phyloP scores from a whole-genome alignment of 2,329 filamentous ascomycete species.

The Exophiala phaeomuriformis region DNA sequence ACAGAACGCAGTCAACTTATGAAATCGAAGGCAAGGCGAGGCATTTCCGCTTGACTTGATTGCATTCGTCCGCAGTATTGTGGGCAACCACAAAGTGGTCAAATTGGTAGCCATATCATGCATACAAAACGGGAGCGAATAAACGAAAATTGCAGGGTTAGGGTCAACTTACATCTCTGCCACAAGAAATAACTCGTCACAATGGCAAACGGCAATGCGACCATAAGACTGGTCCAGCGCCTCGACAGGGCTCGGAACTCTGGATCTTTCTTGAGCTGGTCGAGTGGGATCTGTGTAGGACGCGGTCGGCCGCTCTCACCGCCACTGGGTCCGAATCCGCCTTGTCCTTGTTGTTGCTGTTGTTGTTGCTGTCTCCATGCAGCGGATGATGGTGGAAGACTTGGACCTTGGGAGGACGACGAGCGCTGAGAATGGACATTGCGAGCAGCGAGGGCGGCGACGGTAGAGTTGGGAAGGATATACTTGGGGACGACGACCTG shows the following conservation, averaged over 20 bases:
- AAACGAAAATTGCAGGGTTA: background rate
- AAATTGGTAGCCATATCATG: no score
- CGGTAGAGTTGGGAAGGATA: background rate
- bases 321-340: background rate
- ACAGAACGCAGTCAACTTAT: background rate
- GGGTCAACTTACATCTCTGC: conserved; percentile 17
- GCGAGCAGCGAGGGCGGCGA: conserved; percentile 6
- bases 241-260: conserved; percentile 13
- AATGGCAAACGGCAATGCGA: conserved; percentile 23
- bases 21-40: no score
- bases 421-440: background rate
- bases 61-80: no score
- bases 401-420: background rate
- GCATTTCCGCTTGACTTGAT: no score
- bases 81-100: no score
- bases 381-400: background rate
- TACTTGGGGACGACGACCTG: background rate
- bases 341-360: no score
- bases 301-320: background rate
- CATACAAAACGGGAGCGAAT: no score
- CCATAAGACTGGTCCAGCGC: conserved; percentile 18
- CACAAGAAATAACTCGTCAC: conserved; percentile 23
- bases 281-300: conserved; percentile 16
- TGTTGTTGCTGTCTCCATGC: background rate
- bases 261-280: conserved; percentile 18